Base-by-base conservation (phyloP, 805 yeast genomes). In the Yamadazyma paraphyllophila region DNA sequence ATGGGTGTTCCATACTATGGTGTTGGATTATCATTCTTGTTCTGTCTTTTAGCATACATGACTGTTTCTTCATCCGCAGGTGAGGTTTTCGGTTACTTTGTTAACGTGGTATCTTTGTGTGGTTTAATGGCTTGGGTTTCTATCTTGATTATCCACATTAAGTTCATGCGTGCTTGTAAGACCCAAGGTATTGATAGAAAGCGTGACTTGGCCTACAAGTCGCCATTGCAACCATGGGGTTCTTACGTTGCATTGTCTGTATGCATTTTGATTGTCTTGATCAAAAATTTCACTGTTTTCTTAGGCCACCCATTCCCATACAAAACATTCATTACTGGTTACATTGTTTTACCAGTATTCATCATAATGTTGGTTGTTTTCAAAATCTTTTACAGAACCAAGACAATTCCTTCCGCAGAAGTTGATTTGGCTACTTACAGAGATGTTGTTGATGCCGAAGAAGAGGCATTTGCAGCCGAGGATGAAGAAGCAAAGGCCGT, bases 51-150 rank as follows among this genome's bases (percentile, higher is more conserved):
- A 58, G 89, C 88, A 2, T 87, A 71, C 65, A 83, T 87, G 89
- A 78, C 82, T 41, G 81, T 78, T 30, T 73, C 85, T 2, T 63
- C 79, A 5, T 66, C 76, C 5, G 71, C 91, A 0, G 67, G 79
- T 16, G 74, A 73, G 24, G 72, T 85, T 33, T 86, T 87, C 69
- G 68, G 62, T 39, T 84, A 84, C 61, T 83, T 87, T 55, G 88
- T 86, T 49, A 86, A 84, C 54, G 84, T 84, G 48, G 89, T 84
- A 37, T 81, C 92, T 15, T 82, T 86, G 54, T 81, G 85, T 46
- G 91, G 91, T 51, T 70, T 86, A 46, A 63, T 86, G 55, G 83
- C 88, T 42, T 87, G 92, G 91, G 71, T 82, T 36, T 77, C 86
- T 43, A 85, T 87, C 54, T 65, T 83, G 48, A 70, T 82, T 48